Base-by-base conservation (phyloP, 331 rosid genomes). In the Pyracantha coccinea region DNA sequence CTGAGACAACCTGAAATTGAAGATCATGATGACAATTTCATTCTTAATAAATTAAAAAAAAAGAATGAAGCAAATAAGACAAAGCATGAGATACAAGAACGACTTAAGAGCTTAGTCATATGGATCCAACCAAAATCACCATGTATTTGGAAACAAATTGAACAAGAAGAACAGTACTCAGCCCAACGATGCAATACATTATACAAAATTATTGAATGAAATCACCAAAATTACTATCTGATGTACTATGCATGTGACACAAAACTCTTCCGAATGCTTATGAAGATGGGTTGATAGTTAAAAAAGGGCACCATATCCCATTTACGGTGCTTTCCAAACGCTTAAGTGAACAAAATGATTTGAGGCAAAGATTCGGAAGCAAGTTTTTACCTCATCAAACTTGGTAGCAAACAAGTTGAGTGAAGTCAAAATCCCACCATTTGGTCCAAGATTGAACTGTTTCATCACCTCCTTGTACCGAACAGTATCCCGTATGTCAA, bases 381-480 rank as follows among this genome's bases (percentile, higher is more conserved):
- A 33, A 41, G 7, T 29, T 65, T 31, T 83, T 79, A 94, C 99
- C 99, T 94, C 97, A 62, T 94, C 97, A 79, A 94, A 90, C 86
- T 89, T 92, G 52, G 99, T 92, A 8, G 97, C 97, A 85, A 94
- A 94, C 88, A 94, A 85, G 86, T 94, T 92, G 50, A 94, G 91
- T 0, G 99, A 94, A 7, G 99, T 94, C 86, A 92, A 81, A 73
- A 94, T 94, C 61, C 97, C 99, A 7, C 99, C 97, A 81, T 94
- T 94, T 6, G 99, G 99, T 19, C 99, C 99, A 24, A 92, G 99
- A 84, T 94, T 94, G 82, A 82, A 94, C 79, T 94, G 99, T 79
- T 92, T 94, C 97, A 94, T 94, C 79, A 94, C 97, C 83, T 92
- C 97, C 86, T 90, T 94, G 82, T 94, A 92, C 63, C 88, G 88